Evolutionary conservation across 2,329 filamentous ascomycete species (phyloP), one percentile per base, ranked within the genome.

Genomic region (Plenodomus lindquistii): DNA sequence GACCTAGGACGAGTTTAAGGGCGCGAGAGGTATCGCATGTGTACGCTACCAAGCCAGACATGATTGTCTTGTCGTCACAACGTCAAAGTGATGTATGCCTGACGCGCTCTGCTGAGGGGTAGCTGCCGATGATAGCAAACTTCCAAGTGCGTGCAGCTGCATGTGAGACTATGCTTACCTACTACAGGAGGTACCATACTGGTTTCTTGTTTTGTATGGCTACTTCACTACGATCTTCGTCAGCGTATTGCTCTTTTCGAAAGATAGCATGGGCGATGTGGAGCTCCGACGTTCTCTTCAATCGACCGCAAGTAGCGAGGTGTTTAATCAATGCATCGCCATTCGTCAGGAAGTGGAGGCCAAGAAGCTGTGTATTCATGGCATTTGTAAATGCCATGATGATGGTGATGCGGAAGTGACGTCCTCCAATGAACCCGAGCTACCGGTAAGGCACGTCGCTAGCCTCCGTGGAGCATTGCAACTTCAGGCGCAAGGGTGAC

Each of bases 1-100:
- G n/a, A 20, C 21, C 19, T 15, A 2, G n/a, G 18, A 16, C 17
- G 17, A 47, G 45, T 39, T 58, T 55, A 55, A 57, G 41, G 21
- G 50, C 40, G 36, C 11, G 15, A 10, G 15, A 16, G 11, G n/a
- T 18, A 18, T 16, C 21, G 22, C 29, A 39, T 18, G 24, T 11
- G 16, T n/a, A 41, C 15, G 13, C 34, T 36, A 36, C n/a, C n/a
- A 18, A 6, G 17, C 34, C n/a, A 18, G 17, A 36, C 34, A n/a
- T 7, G 7, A 4, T 11, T 13, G 16, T 20, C 17, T 37, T 19
- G 8, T 18, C 18, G 3, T 13, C 9, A 40, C 18, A 27, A 43
- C 54, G 50, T 59, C 60, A 61, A 44, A 36, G 51, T 62, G 59
- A 62, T 56, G 52, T 40, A 51, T 16, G 45, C 31, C 50, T 63